Evolutionary conservation across 2,329 filamentous ascomycete species (phyloP).

Genomic region (Beauveria pseudobassiana): DNA sequence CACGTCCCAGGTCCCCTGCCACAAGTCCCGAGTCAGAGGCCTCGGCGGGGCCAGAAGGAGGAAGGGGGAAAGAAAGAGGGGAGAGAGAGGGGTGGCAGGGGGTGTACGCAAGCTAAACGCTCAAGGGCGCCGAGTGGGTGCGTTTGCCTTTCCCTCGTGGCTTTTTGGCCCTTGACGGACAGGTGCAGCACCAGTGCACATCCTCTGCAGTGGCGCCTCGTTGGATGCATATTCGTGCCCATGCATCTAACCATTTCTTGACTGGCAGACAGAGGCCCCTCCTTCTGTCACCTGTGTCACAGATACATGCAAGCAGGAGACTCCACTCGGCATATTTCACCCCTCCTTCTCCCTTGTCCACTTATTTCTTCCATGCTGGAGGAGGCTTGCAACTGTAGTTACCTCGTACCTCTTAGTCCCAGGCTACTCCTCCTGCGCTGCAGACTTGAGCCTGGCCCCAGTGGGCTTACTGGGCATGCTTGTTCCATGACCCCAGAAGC

Average conservation of each 20-base stretch:
- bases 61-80: neutral
- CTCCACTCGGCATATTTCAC: neutral
- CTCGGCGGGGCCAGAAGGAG: neutral
- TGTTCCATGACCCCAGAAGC: neutral
- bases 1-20: neutral
- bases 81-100: neutral
- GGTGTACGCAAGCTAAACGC: too few species aligned
- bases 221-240: neutral
- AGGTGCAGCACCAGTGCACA: neutral
- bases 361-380: neutral
- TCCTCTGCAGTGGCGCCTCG: neutral
- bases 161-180: neutral
- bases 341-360: neutral
- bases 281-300: neutral
- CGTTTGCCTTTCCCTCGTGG: constrained; percentile 7
- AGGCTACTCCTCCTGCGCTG: neutral
- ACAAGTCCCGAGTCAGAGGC: constrained; percentile 1
- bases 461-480: neutral
- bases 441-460: neutral
- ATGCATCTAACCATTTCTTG: neutral
- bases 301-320: neutral
- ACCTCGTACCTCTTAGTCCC: neutral
- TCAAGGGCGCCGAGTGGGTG: neutral
- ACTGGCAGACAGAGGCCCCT: neutral
- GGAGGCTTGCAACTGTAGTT: neutral